Base-by-base conservation (phyloP, 768 basidiomycete species). In the Phlebiopsis flavidoalba region DNA sequence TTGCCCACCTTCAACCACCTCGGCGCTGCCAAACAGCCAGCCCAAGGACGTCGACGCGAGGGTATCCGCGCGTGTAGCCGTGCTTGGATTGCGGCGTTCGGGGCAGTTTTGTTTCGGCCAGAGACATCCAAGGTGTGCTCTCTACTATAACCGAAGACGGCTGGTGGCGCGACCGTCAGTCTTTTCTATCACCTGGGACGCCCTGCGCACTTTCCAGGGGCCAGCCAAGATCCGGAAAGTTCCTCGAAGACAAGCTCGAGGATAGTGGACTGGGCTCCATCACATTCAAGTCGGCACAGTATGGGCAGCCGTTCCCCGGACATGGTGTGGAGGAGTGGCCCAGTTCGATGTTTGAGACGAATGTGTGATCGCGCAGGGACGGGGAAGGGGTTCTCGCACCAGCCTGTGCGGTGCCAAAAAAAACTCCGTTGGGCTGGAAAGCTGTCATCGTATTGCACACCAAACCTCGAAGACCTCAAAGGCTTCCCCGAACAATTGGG, bases 381-480 rank as follows among this genome's bases (percentile, higher is more conserved):
- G 58, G 14, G 57, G 80, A n/a, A n/a, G n/a, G n/a, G n/a, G n/a
- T n/a, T 79, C 65, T 84, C 53, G 73, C 81, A 53, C 77, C n/a
- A n/a, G 79, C 45, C 71, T 80, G n/a, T n/a, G n/a, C n/a, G 8
- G 76, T 85, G 40, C 81, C 76, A 14, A n/a, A n/a, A n/a, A n/a
- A n/a, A n/a, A 72, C 76, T 22, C 50, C 72, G 40, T 71, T 74
- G 55, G 65, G 66, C 7, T 83, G 82, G 80, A 79, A 78, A 64
- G 79, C 82, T 3, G 76, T 80, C 62, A 72, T 73, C 5, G 64
- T n/a, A n/a, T 79, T 40, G 82, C 79, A n/a, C 67, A 85, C 83
- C 26, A 76, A n/a, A 76, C 61, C 74, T 86, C 21, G 81, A 84
- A 64, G 76, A 76, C 26, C 66, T 84, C 36, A 77, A 78, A 61